Evolutionary conservation across 1,284 basidiomycete species (phyloP).

Genomic region (Fistulinella staudtii): DNA sequence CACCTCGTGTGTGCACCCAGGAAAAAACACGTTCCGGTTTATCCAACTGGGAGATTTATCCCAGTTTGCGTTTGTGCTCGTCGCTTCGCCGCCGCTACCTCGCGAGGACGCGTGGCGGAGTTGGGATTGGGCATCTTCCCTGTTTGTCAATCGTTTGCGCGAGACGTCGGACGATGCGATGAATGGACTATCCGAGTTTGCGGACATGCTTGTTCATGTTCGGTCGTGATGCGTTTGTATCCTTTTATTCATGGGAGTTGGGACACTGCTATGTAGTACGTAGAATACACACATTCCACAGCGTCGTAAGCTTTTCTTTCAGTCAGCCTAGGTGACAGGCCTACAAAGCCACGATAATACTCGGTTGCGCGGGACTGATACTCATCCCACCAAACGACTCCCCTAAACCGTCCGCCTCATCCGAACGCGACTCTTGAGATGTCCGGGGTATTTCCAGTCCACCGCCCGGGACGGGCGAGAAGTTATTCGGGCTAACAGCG

Average conservation of each 20-base stretch:
- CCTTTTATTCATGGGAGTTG: too few relatives aligned
- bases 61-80: constrained; percentile 25
- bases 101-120: constrained; percentile 24
- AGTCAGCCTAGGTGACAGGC: too few relatives aligned
- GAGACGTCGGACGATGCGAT: background rate
- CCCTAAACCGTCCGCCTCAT: constrained; percentile 42
- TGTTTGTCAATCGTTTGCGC: constrained; percentile 1
- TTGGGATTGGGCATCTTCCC: constrained; percentile 26
- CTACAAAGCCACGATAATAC: constrained; percentile 19
- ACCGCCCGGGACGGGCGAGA: background rate
- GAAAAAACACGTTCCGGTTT: constrained; percentile 30
- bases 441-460: constrained; percentile 20
- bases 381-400: constrained; percentile 74
- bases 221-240: too few relatives aligned
- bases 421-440: constrained; percentile 2
- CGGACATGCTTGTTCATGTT: constrained; percentile 13
- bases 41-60: constrained; percentile 32
- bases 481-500: background rate
- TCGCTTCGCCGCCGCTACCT: constrained; percentile 17
- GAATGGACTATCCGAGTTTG: constrained; percentile 18
- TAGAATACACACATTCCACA: too few relatives aligned
- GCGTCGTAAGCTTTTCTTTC: too few relatives aligned
- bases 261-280: too few relatives aligned
- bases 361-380: constrained; percentile 56
- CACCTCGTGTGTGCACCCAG: constrained; percentile 24